phyloP scores from a whole-genome alignment of 1,284 basidiomycete species.

The Vanrija sp. region DNA sequence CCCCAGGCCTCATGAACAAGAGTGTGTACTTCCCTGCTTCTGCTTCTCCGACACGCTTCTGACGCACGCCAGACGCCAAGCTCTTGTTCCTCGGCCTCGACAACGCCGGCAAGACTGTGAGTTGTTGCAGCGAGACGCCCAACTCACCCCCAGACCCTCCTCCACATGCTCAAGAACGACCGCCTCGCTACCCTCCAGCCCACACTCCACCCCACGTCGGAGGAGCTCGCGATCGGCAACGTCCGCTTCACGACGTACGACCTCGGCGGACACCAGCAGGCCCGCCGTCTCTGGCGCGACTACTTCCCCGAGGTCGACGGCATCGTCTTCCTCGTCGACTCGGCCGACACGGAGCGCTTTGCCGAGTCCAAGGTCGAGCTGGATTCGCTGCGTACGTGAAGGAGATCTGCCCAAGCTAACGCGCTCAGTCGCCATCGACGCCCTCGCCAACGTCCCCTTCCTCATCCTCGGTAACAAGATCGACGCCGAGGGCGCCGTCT shows the following conservation, averaged over 20 bases:
- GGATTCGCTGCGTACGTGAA: constrained; percentile 66
- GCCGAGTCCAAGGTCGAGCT: constrained; percentile 94
- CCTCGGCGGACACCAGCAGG: constrained; percentile 97
- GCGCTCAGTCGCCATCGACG: constrained; percentile 65
- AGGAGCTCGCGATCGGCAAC: constrained; percentile 97
- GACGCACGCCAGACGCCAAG: constrained; percentile 62
- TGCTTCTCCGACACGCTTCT: background rate
- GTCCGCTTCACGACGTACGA: constrained; percentile 99
- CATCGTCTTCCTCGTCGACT: constrained; percentile 97
- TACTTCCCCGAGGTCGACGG: constrained; percentile 99
- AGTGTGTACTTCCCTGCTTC: constrained; percentile 52
- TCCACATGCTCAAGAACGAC: constrained; percentile 99
- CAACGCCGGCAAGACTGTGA: constrained; percentile 98
- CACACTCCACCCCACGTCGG: constrained; percentile 98
- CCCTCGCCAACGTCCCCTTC: constrained; percentile 94
- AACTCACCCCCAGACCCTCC: constrained; percentile 65
- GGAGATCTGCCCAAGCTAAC: background rate
- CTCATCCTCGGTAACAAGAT: constrained; percentile 99
- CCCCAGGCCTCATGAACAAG: constrained; percentile 88
- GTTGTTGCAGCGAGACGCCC: constrained; percentile 48
- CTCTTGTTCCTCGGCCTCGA: constrained; percentile 98
- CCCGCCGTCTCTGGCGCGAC: constrained; percentile 97
- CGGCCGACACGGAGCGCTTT: constrained; percentile 94
- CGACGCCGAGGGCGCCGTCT: constrained; percentile 94
- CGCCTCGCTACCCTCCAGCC: constrained; percentile 95